Percentiles rank a stretch among this genome's conserved stretches.
phyloP scores from a whole-genome alignment of 2,329 filamentous ascomycete genomes.

The Atkinsonella texensis region DNA sequence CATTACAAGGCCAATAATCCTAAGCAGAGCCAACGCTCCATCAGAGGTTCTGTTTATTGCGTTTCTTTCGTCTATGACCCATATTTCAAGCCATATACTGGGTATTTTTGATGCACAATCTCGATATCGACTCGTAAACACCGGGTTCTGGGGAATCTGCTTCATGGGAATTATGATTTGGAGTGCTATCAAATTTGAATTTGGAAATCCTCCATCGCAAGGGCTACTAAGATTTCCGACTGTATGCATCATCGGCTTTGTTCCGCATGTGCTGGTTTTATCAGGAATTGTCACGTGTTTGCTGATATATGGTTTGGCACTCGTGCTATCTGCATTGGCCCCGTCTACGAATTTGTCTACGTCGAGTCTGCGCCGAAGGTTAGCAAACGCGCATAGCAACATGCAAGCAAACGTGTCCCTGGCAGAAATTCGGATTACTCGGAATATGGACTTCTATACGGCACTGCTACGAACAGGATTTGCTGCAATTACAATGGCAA shows the following conservation, averaged over 20 bases:
- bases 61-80: conserved; percentile 79
- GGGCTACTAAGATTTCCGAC: conserved; percentile 81
- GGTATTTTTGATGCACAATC: conserved; percentile 72
- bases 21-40: conserved; percentile 74
- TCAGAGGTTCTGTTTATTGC: conserved; percentile 81
- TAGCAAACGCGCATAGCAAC: conserved; percentile 66
- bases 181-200: conserved; percentile 53
- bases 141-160: conserved; percentile 77
- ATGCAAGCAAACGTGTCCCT: conserved; percentile 87
- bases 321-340: conserved; percentile 55
- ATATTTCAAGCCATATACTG: conserved; percentile 71
- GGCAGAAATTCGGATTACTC: conserved; percentile 65
- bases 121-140: conserved; percentile 71
- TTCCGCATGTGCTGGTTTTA: conserved; percentile 84
- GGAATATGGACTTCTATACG: conserved; percentile 93
- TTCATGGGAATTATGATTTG: conserved; percentile 80
- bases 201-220: conserved; percentile 46
- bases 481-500: conserved; percentile 79
- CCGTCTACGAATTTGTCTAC: conserved; percentile 13
- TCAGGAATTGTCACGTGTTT: conserved; percentile 65
- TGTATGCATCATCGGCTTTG: conserved; percentile 87
- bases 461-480: conserved; percentile 80
- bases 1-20: conserved; percentile 52
- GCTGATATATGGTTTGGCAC: conserved; percentile 64
- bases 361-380: conserved; percentile 44